A percentile compares a stretch with the other conserved stretches of the same genome.
Conservation (phyloP, 305 asterid species). For the Rubia tinctorum region DNA sequence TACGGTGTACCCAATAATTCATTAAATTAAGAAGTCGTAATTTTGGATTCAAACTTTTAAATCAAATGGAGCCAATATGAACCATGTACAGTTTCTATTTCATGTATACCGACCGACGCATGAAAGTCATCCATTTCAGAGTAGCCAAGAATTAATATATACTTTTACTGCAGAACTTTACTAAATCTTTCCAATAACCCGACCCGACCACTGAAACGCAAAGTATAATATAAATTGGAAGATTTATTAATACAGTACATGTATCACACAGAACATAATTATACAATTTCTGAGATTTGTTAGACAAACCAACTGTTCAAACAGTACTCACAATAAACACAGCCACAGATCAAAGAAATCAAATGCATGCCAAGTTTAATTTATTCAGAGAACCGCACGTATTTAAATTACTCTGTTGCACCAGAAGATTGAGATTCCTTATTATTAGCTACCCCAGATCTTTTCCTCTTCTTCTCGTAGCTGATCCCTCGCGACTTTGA, state of each 20-base stretch:
- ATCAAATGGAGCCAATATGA: no score
- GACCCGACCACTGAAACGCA: neutral
- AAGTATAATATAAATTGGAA: neutral
- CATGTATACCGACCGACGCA: neutral
- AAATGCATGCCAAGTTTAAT: neutral
- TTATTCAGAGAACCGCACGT: neutral
- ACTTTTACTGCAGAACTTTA: conserved; percentile 9
- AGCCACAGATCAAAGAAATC: neutral
- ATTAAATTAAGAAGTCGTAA: no score
- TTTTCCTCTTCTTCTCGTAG: conserved; percentile 81
- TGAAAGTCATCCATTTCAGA: neutral
- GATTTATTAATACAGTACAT: no score
- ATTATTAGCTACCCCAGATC: conserved; percentile 6
- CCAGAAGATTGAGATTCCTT: conserved; percentile 4
- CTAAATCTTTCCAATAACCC: conserved; percentile 1
- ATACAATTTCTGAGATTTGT: neutral
- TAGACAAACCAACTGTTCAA: neutral
- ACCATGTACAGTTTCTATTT: no score
- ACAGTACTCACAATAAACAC: neutral
- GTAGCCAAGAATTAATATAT: neutral
- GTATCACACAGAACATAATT: neutral
- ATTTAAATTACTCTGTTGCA: conserved; percentile 5
- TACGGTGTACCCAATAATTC: no score
- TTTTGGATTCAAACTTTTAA: no score
- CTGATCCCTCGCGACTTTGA: conserved; percentile 81